A percentile compares a stretch with the other conserved stretches of the same genome.
Evolutionary conservation across 2,329 filamentous ascomycete genomes (phyloP).

Genomic region (Epicoccum nigrum): DNA sequence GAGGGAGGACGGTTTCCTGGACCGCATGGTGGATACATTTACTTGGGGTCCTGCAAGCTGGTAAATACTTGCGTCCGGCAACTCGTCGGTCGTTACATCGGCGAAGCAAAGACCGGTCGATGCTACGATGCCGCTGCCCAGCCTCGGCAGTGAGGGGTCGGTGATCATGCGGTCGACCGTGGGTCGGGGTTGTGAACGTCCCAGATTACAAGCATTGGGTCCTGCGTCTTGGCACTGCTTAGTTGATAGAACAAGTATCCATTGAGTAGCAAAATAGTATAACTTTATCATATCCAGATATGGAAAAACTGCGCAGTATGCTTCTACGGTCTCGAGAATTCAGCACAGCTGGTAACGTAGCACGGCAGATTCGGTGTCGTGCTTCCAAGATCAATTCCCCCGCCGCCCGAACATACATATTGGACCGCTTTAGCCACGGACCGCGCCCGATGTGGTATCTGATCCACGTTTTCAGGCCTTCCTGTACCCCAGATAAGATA

Average conservation of each 20-base stretch:
- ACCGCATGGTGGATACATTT: not conserved
- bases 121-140: conserved; percentile 17
- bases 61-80: conserved; percentile 1
- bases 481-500: conserved; percentile 1
- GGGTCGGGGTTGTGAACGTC: not conserved
- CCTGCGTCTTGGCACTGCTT: not conserved
- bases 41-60: not conserved
- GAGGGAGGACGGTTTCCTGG: not conserved
- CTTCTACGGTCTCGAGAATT: too few relatives aligned
- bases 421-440: conserved; percentile 12
- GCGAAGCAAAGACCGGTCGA: conserved; percentile 4
- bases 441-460: conserved; percentile 6
- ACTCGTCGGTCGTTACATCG: conserved; percentile 6
- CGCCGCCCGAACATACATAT: conserved; percentile 3
- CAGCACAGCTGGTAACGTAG: not conserved
- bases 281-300: too few relatives aligned
- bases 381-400: not conserved
- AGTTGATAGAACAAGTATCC: too few relatives aligned
- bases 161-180: not conserved
- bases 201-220: not conserved
- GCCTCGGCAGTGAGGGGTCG: conserved; percentile 34
- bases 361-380: not conserved
- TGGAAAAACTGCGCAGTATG: too few relatives aligned
- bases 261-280: too few relatives aligned
- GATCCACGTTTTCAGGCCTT: not conserved